These are phyloP conservation scores for Peterozyma toletana DNA, from an alignment of 805 yeast species.

Conservation along the genomic window DNA sequence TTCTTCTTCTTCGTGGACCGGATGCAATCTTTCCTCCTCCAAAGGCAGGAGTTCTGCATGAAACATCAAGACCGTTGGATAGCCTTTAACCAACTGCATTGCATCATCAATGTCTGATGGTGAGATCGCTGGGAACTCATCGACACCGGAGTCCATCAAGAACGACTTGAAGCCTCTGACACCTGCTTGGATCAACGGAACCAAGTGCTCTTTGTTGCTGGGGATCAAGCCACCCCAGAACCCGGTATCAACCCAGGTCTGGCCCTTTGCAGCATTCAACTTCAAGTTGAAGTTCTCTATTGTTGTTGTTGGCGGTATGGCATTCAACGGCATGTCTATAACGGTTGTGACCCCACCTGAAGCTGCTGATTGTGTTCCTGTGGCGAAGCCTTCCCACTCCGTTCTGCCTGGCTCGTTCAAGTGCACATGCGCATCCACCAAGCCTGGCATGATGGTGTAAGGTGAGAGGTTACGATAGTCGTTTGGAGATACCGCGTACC, in stretches of 20 bases:
- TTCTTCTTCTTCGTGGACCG: not conserved
- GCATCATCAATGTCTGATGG: constrained; percentile 61
- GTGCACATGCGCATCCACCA: constrained; percentile 92
- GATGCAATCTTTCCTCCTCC: not conserved
- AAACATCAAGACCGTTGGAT: constrained; percentile 74
- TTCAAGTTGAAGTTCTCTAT: constrained; percentile 68
- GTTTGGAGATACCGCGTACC: constrained; percentile 33
- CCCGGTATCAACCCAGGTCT: constrained; percentile 89
- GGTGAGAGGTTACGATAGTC: constrained; percentile 54
- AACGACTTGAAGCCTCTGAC: constrained; percentile 94
- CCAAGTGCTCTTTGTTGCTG: constrained; percentile 56
- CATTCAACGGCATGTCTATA: constrained; percentile 93
- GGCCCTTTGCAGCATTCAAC: constrained; percentile 68
- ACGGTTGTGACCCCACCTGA: constrained; percentile 96
- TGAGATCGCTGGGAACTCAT: constrained; percentile 82
- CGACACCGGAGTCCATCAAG: constrained; percentile 91
- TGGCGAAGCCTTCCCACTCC: constrained; percentile 98
- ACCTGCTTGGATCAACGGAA: constrained; percentile 76
- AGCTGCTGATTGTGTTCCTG: constrained; percentile 92
- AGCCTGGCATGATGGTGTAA: constrained; percentile 71
- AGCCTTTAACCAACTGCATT: constrained; percentile 51
- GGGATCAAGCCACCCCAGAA: constrained; percentile 98
- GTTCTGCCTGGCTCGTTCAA: constrained; percentile 97
- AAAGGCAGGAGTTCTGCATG: constrained; percentile 84
- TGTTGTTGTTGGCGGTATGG: constrained; percentile 92